A percentile compares a stretch with the other conserved stretches of the same genome.
Conservation (phyloP, 441 rosid genomes). For the Mallotus repandus region DNA sequence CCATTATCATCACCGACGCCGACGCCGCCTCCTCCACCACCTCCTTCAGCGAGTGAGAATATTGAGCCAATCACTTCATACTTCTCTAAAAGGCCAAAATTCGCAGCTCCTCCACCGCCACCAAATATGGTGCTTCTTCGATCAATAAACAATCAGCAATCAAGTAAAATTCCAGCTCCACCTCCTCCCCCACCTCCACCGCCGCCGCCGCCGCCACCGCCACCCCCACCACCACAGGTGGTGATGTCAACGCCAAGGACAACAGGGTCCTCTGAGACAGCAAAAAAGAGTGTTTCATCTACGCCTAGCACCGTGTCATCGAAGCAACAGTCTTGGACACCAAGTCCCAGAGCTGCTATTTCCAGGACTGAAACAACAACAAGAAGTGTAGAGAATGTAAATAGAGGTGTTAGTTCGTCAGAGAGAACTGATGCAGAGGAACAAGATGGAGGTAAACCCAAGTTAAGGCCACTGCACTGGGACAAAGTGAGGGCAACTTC, state of each 20-base stretch:
- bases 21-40: slow-evolving; percentile 27
- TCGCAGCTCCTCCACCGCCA: slow-evolving; percentile 79
- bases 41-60: slow-evolving; percentile 17
- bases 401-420: slow-evolving; percentile 33
- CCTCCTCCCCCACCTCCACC: slow-evolving; percentile 63
- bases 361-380: slow-evolving; percentile 24
- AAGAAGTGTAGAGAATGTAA: slow-evolving; percentile 38
- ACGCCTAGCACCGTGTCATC: slow-evolving; percentile 31
- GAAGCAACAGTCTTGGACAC: slow-evolving; percentile 37
- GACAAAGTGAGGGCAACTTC: slow-evolving; percentile 98
- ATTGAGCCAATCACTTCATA: slow-evolving; percentile 34
- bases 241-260: slow-evolving; percentile 33
- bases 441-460: slow-evolving; percentile 70
- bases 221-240: slow-evolving; percentile 38
- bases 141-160: slow-evolving; percentile 43
- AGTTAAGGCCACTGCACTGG: slow-evolving; percentile 92
- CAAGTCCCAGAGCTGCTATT: slow-evolving; percentile 40
- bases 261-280: slow-evolving; percentile 28
- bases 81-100: slow-evolving; percentile 56
- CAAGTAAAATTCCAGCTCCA: slow-evolving; percentile 34
- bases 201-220: slow-evolving; percentile 39
- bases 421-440: slow-evolving; percentile 63
- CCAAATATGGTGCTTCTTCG: slow-evolving; percentile 74
- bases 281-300: slow-evolving; percentile 29
- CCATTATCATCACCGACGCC: slow-evolving; percentile 30